phyloP scores from a whole-genome alignment of 169 alveolate genomes.

The Amoebophrya sp. region DNA sequence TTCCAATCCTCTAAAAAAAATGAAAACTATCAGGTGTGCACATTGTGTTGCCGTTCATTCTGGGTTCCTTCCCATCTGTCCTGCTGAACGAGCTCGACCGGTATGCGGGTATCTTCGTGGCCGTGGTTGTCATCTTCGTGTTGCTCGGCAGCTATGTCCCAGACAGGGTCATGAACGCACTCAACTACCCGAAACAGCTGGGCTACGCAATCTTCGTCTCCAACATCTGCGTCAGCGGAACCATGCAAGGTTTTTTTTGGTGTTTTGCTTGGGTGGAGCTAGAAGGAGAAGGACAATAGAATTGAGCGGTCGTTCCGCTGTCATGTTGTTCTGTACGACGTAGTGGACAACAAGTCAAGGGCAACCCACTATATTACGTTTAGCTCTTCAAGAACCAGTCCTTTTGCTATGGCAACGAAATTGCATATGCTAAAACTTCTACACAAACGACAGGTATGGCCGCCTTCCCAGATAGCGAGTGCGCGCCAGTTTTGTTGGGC shows the following conservation, averaged over 20 bases:
- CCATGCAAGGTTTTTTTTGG: neutral
- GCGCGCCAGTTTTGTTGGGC: neutral
- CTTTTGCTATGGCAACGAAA: no score
- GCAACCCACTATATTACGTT: no score
- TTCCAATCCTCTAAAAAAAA: neutral
- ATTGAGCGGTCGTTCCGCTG: no score
- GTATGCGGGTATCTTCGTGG: neutral
- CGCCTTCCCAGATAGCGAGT: neutral
- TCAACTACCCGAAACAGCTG: neutral
- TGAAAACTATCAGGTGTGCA: neutral
- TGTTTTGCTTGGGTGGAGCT: no score
- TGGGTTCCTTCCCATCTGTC: neutral
- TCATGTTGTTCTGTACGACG: no score
- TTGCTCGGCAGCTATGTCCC: neutral
- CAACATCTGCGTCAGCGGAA: neutral
- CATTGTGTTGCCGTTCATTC: neutral
- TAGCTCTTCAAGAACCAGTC: no score
- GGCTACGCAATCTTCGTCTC: neutral
- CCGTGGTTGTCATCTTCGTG: neutral
- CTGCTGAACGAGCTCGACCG: neutral
- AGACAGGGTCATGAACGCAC: neutral
- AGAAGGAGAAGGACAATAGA: no score
- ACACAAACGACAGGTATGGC: neutral
- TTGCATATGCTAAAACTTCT: no score
- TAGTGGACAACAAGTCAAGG: no score